phyloP scores from a whole-genome alignment of 305 asterid species.

The Striga hermonthica region DNA sequence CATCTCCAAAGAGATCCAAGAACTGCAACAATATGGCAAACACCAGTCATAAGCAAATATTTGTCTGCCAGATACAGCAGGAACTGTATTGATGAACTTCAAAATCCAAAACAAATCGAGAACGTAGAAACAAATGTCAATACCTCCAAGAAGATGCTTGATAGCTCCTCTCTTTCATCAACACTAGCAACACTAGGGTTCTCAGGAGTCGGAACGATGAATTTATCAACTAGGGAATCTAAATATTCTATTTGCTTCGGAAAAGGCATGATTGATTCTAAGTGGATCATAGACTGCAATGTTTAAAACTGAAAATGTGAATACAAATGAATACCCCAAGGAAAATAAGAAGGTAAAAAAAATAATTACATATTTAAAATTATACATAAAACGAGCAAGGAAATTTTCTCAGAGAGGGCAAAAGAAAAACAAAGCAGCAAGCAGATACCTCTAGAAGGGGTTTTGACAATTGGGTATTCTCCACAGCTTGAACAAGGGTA shows the following conservation, averaged over 20 bases:
- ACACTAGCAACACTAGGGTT: constrained; percentile 56
- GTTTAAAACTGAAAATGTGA: constrained; percentile 16
- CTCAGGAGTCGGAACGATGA: constrained; percentile 54
- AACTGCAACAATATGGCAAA: constrained; percentile 52
- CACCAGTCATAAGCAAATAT: constrained; percentile 20
- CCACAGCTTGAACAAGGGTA: constrained; percentile 80
- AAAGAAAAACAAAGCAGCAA: constrained; percentile 20
- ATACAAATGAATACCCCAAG: constrained; percentile 15
- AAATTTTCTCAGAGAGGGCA: constrained; percentile 5
- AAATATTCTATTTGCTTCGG: constrained; percentile 76
- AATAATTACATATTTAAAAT: background rate
- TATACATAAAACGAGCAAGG: background rate
- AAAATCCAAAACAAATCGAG: constrained; percentile 5
- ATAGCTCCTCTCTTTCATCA: constrained; percentile 88
- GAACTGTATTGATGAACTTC: constrained; percentile 5
- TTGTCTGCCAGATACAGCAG: constrained; percentile 9
- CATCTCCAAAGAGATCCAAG: constrained; percentile 93
- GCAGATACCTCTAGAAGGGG: constrained; percentile 85
- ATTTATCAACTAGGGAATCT: constrained; percentile 81
- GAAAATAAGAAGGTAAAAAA: background rate
- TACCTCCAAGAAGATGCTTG: constrained; percentile 97
- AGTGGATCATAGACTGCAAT: constrained; percentile 89
- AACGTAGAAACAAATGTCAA: constrained; percentile 12
- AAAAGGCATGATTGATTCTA: constrained; percentile 81
- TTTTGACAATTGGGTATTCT: constrained; percentile 67